Base-by-base conservation (phyloP, 805 yeast genomes). In the Lachancea kluyveri region DNA sequence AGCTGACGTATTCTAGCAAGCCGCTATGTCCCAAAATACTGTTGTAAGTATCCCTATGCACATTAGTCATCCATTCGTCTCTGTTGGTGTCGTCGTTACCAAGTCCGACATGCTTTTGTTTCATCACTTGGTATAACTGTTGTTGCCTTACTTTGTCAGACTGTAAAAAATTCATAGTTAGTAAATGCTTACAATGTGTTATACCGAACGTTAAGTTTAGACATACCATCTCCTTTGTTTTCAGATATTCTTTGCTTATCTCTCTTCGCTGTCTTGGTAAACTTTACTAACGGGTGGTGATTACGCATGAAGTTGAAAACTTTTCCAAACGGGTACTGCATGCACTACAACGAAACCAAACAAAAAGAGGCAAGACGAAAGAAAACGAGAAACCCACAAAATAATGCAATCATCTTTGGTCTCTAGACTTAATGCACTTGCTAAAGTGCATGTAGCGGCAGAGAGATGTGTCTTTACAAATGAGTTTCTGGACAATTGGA, bases 51-150 rank as follows among this genome's bases (percentile, higher is more conserved):
- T 57, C 62, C 28, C 46, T 43, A 7, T 44, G 43, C 5, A 55
- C 49, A 45, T 81, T 83, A 5, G 69, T 56, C 39, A 78, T 46
- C 74, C 90, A 88, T 52, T 83, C 90, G 10, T 65, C 65, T 31
- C 78, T 64, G 0, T 79, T 64, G 0, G 94, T 86, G 32, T 75
- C 77, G 7, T 87, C 68, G 48, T 75, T 68, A 0, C 96, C 96
- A 1, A 88, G 54, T 2, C 94, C 95, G 14, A 79, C 62, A 49
- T 81, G 76, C 47, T 79, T 74, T 25, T 74, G 50, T 45, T 76
- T 77, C 31, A 74, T 62, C 19, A 64, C 69, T 28, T 72, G 74
- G 48, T 65, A 77, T 28, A 65, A 62, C 45, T 72, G 79, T 39
- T 67, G 67, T 25, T 77, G 82, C 41, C 80, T 62, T 14, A 74